Percentiles rank a stretch among this genome's conserved stretches.
Conservation (phyloP, 352 stramenopile species). For the Aphanomyces euteiches region DNA sequence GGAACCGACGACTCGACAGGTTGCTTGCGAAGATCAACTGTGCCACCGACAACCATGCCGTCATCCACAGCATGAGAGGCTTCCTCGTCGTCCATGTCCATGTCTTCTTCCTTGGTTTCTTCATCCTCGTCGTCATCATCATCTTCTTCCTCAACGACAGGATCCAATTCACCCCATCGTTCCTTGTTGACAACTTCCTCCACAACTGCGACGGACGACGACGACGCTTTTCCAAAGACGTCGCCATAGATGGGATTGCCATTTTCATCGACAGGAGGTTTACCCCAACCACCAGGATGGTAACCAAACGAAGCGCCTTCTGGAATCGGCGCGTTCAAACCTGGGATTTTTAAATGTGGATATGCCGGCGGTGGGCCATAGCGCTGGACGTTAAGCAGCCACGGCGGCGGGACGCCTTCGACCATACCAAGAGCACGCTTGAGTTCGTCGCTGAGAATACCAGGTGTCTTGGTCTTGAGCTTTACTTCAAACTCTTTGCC, state of each 20-base stretch:
- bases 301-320: slow-evolving; percentile 93
- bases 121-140: slow-evolving; percentile 38
- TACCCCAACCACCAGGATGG: slow-evolving; percentile 96
- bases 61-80: not conserved
- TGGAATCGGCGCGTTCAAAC: slow-evolving; percentile 96
- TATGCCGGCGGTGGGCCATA: slow-evolving; percentile 97
- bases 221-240: slow-evolving; percentile 82
- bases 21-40: slow-evolving; percentile 73
- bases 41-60: slow-evolving; percentile 35
- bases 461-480: slow-evolving; percentile 87
- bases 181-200: slow-evolving; percentile 35
- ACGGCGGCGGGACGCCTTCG: slow-evolving; percentile 90
- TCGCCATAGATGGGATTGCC: slow-evolving; percentile 96
- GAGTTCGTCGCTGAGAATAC: slow-evolving; percentile 81
- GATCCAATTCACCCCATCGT: slow-evolving; percentile 67
- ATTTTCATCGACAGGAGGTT: slow-evolving; percentile 95
- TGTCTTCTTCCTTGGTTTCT: slow-evolving; percentile 36
- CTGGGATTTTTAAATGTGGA: slow-evolving; percentile 94
- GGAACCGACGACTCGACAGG: slow-evolving; percentile 40
- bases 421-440: slow-evolving; percentile 94
- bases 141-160: slow-evolving; percentile 57
- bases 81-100: slow-evolving; percentile 25
- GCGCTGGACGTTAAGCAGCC: slow-evolving; percentile 98
- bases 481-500: slow-evolving; percentile 95
- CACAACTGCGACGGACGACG: slow-evolving; percentile 17